Percentiles rank a stretch among this genome's conserved stretches.
phyloP scores from a whole-genome alignment of 164 flowering plant genomes.

The Nelumbo lutea region DNA sequence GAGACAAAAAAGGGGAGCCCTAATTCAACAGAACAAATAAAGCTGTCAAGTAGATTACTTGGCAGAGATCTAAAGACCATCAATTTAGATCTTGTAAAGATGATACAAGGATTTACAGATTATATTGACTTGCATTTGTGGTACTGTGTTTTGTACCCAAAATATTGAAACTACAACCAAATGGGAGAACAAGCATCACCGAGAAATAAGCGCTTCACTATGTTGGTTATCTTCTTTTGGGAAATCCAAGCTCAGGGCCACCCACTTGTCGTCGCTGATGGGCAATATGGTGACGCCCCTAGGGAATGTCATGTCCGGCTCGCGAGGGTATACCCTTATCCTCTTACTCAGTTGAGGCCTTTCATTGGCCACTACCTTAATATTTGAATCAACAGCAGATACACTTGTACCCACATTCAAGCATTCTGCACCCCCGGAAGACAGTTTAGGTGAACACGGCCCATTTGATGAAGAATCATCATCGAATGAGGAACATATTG shows the following conservation, averaged over 20 bases:
- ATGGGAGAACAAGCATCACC: no score
- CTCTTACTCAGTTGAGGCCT: not conserved
- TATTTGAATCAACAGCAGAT: slow-evolving; percentile 27
- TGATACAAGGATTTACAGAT: no score
- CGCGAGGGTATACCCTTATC: slow-evolving; percentile 33
- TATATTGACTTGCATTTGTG: no score
- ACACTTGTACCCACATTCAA: slow-evolving; percentile 2
- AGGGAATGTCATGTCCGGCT: slow-evolving; percentile 29
- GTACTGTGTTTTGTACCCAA: no score
- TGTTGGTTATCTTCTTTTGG: slow-evolving; percentile 9
- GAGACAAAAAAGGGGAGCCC: no score
- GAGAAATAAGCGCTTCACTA: not conserved
- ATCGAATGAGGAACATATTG: slow-evolving; percentile 8
- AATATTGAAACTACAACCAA: no score
- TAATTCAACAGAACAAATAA: no score
- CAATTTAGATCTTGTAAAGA: no score
- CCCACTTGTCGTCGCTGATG: slow-evolving; percentile 45
- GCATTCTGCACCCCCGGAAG: slow-evolving; percentile 12
- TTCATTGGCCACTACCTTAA: no score
- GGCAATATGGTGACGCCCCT: slow-evolving; percentile 34
- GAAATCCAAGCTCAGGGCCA: slow-evolving; percentile 42
- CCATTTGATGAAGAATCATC: slow-evolving; percentile 2
- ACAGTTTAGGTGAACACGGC: not conserved
- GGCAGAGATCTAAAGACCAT: no score
- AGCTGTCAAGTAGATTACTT: no score